phyloP scores from a whole-genome alignment of 2,329 filamentous ascomycete species.

The Stenocarpella maydis region DNA sequence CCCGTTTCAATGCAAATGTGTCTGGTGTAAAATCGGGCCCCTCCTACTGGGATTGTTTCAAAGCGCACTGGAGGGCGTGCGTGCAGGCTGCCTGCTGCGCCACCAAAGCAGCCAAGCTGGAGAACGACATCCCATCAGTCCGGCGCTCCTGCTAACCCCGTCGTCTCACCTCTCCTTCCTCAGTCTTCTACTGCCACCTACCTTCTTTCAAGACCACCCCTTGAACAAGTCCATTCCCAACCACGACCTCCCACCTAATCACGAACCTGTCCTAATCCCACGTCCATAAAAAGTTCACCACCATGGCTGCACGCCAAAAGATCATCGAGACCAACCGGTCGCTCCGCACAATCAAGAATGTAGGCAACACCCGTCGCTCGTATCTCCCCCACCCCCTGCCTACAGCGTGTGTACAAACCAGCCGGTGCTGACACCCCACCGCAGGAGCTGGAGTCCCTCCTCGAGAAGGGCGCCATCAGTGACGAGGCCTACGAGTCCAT shows the following conservation, averaged over 20 bases:
- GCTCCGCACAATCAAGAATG: slow-evolving; percentile 86
- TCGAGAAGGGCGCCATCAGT: slow-evolving; percentile 82
- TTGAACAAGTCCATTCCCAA: background rate
- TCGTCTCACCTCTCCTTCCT: background rate
- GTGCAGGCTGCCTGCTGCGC: slow-evolving; percentile 17
- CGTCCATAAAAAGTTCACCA: slow-evolving; percentile 20
- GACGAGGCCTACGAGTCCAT: slow-evolving; percentile 80
- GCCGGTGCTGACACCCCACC: slow-evolving; percentile 35
- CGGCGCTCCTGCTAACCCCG: background rate
- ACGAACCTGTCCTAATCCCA: background rate
- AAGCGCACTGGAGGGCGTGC: slow-evolving; percentile 1
- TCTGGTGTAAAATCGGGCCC: slow-evolving; percentile 17
- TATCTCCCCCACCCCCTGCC: background rate
- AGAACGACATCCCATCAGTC: slow-evolving; percentile 17
- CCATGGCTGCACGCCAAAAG: slow-evolving; percentile 58
- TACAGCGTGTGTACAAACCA: background rate
- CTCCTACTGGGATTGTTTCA: slow-evolving; percentile 19
- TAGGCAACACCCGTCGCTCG: slow-evolving; percentile 52
- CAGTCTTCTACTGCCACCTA: background rate
- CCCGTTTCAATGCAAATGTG: slow-evolving; percentile 23
- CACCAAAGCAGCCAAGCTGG: slow-evolving; percentile 11
- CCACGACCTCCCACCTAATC: background rate
- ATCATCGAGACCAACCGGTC: slow-evolving; percentile 81
- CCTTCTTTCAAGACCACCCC: background rate
- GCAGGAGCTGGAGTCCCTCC: slow-evolving; percentile 89